phyloP scores from a whole-genome alignment of 257 asterid species.

The Cinchona pubescens region DNA sequence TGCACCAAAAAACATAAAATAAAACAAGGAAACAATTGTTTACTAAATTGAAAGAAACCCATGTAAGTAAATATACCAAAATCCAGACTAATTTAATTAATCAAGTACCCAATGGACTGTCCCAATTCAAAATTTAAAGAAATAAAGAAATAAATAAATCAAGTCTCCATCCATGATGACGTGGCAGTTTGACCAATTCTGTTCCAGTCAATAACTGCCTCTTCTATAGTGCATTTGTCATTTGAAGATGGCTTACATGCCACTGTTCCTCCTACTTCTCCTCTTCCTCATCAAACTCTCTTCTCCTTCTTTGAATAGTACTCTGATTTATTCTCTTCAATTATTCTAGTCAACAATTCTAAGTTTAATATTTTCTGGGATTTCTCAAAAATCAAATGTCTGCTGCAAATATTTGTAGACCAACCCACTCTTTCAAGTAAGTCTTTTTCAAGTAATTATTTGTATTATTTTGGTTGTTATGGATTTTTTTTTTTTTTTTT shows the following conservation, averaged over 20 bases:
- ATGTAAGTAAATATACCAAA: background rate
- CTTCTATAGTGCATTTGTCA: conserved; percentile 22
- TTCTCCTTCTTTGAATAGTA: background rate
- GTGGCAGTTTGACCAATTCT: conserved; percentile 36
- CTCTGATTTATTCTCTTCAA: background rate
- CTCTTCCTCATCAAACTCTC: conserved; percentile 4
- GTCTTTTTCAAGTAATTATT: conserved; percentile 18
- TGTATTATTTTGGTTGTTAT: background rate
- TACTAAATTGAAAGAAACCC: background rate
- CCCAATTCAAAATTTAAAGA: background rate
- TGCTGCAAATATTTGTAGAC: conserved; percentile 33
- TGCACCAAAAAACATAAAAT: background rate
- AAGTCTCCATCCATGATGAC: conserved; percentile 7
- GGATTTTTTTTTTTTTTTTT: conserved; percentile 3
- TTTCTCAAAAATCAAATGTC: conserved; percentile 33
- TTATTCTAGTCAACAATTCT: background rate
- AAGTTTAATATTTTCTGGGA: conserved; percentile 9
- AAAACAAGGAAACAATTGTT: background rate
- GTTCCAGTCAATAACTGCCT: conserved; percentile 28
- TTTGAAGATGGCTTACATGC: conserved; percentile 29
- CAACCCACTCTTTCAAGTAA: conserved; percentile 42
- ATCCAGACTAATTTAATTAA: background rate
- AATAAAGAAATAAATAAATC: background rate
- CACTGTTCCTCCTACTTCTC: conserved; percentile 8
- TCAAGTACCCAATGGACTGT: background rate